Percentiles rank a stretch among this genome's conserved stretches.
Conservation (phyloP, 495 filamentous ascomycete species). For the Glonium stellatum region DNA sequence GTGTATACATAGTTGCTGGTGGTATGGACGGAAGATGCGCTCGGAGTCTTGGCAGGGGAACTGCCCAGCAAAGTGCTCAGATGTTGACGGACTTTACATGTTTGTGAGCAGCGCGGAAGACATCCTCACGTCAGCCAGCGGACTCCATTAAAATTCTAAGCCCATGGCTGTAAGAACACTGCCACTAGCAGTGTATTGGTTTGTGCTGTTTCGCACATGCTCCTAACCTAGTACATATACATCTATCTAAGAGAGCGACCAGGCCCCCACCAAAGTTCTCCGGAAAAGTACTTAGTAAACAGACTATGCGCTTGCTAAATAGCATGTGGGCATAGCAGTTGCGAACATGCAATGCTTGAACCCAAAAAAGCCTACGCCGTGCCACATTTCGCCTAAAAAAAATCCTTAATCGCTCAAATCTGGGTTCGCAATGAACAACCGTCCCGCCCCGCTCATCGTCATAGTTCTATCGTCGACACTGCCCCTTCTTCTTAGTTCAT, state of each 20-base stretch:
- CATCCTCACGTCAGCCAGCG: background rate
- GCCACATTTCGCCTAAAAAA: background rate
- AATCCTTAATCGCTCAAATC: conserved; percentile 58
- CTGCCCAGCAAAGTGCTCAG: background rate
- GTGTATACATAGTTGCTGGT: no score
- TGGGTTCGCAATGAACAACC: conserved; percentile 92
- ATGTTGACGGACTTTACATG: background rate
- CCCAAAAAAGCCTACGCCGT: background rate
- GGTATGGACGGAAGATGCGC: no score
- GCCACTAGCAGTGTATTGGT: background rate
- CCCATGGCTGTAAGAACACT: background rate
- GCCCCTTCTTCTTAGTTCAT: conserved; percentile 73
- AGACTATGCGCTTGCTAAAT: conserved; percentile 1
- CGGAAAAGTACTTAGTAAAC: background rate
- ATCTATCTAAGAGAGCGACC: conserved; percentile 3
- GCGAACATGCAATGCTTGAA: background rate
- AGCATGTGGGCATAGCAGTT: background rate
- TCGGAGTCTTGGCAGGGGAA: background rate
- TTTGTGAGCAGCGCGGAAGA: background rate
- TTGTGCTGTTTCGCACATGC: background rate
- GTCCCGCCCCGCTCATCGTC: conserved; percentile 65
- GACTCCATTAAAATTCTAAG: background rate
- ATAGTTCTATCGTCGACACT: conserved; percentile 89
- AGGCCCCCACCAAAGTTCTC: background rate
- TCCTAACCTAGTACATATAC: conserved; percentile 3